Evolutionary conservation across 768 basidiomycete genomes (phyloP).

Genomic region (Dioszegia hungarica): DNA sequence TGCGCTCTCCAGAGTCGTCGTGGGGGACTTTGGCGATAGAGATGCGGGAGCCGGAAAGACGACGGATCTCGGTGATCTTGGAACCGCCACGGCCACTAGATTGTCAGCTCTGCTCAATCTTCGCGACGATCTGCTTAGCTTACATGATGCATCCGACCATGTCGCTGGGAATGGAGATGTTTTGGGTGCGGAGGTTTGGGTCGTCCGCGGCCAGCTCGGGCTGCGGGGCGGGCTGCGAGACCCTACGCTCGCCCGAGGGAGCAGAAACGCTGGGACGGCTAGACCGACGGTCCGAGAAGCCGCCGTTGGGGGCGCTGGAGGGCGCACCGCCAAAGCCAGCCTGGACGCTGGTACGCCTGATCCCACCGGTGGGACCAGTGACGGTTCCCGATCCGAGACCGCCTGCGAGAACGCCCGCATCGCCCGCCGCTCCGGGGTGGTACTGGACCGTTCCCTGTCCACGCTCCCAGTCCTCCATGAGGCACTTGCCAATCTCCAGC

Average conservation of each 20-base stretch:
- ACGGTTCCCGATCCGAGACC: conserved; percentile 47
- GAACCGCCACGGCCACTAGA: conserved; percentile 91
- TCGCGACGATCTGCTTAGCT: conserved; percentile 7
- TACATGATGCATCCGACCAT: conserved; percentile 71
- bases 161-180: conserved; percentile 97
- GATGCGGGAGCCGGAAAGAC: conserved; percentile 94
- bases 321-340: conserved; percentile 30
- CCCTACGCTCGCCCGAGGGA: conserved; percentile 45
- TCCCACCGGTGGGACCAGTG: conserved; percentile 47
- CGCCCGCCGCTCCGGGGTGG: conserved; percentile 75
- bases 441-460: conserved; percentile 90
- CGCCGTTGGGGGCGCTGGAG: conserved; percentile 5
- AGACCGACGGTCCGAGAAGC: conserved; percentile 24
- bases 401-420: conserved; percentile 49
- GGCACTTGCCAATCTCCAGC: conserved; percentile 89
- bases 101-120: conserved; percentile 31
- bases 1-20: conserved; percentile 96
- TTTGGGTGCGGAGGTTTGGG: conserved; percentile 90
- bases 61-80: conserved; percentile 98
- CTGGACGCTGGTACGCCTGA: conserved; percentile 41
- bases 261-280: conserved; percentile 55
- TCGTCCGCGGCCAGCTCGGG: conserved; percentile 27
- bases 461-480: conserved; percentile 95
- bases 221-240: conserved; percentile 17
- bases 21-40: conserved; percentile 99